These are phyloP conservation scores for Lepidium didymum DNA, from an alignment of 345 rosid species.

Conservation along the genomic window DNA sequence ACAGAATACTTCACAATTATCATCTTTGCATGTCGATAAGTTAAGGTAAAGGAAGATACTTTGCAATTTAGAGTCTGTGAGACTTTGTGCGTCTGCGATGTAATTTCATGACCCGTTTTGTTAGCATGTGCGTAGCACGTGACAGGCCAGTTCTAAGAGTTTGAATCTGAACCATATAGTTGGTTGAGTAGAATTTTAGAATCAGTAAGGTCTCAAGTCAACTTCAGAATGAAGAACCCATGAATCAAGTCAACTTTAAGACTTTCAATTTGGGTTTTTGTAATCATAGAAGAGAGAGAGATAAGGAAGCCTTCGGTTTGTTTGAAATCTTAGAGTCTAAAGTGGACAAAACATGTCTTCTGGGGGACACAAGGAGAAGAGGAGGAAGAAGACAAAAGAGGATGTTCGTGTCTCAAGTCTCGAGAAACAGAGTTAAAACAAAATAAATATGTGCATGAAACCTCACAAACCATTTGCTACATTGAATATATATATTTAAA, in stretches of 20 bases:
- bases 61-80: neutral
- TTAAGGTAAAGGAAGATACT: neutral
- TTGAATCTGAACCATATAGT: constrained; percentile 24
- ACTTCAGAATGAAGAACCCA: neutral
- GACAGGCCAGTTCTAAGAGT: neutral
- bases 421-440: constrained; percentile 11
- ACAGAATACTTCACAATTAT: neutral
- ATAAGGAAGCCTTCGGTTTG: neutral
- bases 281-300: neutral
- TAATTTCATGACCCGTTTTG: neutral
- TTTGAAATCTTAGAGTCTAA: constrained; percentile 1
- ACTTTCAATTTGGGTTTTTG: neutral
- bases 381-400: constrained; percentile 29
- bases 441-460: constrained; percentile 6
- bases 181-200: neutral
- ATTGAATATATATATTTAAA: neutral
- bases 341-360: constrained; percentile 22
- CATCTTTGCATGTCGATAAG: neutral
- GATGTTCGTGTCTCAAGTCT: constrained; percentile 22
- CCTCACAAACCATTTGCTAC: constrained; percentile 13
- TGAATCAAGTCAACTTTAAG: neutral
- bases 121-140: constrained; percentile 23
- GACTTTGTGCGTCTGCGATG: neutral
- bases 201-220: constrained; percentile 5
- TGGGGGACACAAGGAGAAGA: neutral